Evolutionary conservation across 495 filamentous ascomycete species (phyloP), one percentile per base, ranked within the genome.

Genomic region (Margaritispora aquatica): DNA sequence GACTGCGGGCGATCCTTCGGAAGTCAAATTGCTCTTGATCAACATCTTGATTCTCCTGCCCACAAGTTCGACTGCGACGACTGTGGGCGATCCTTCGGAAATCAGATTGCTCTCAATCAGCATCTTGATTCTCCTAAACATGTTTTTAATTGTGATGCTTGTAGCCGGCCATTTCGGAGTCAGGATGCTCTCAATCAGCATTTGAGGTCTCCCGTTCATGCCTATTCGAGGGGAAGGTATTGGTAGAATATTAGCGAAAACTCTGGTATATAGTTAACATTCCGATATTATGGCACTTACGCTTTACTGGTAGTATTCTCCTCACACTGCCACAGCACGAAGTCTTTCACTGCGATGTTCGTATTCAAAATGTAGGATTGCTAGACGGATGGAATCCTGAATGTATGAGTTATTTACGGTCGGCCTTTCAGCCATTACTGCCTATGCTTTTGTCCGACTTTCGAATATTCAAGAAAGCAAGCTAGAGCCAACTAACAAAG

Each of bases 61-160:
- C 54, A 57, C 54, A 57, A 8, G 13, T 57, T 57, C 38, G 54
- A 60, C 24, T 60, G 31, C 31, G 49, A 54, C 53, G 26, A 61
- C 19, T 61, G 51, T 24, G 34, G 55, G 54, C 58, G 52, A 51
- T 60, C 51, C 19, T 61, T 55, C 21, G 58, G 51, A 34, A 56
- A 41, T 56, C 36, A 56, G 46, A 10, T 44, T 26, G 19, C 54
- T 24, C 54, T 56, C 24, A 26, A 56, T 7, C 54, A 56, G 54
- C 54, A 54, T 36, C 51, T 54, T 20, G 29, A 36, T 20, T 36
- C 51, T 26, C 24, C 24, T 54, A 26, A 7, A 48, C 44, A 48
- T 48, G 44, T 19, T n/a, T 48, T 48, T 48, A 23, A 48, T 7
- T 48, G 44, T n/a, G 21, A 23, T 48, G 44, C 17, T 48, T 48